phyloP scores from a whole-genome alignment of 768 basidiomycete species.

The Macrolepiota fuliginosa region DNA sequence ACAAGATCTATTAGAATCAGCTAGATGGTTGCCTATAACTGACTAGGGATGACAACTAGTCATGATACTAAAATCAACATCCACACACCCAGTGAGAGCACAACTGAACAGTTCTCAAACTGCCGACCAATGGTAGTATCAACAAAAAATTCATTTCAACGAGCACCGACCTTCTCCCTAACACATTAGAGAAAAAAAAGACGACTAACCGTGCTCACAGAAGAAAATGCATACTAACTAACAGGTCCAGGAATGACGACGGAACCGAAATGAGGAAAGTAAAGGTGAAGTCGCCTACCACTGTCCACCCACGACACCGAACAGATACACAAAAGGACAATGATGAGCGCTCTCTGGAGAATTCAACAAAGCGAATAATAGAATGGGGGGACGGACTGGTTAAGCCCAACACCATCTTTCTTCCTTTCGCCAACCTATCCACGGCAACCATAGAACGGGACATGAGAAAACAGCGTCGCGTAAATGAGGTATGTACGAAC shows the following conservation, averaged over 20 bases:
- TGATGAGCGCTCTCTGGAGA: slow-evolving; percentile 2
- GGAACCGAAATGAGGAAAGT: background rate
- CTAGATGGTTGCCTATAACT: too few species aligned
- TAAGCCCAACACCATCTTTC: background rate
- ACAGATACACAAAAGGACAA: background rate
- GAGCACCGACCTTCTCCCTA: slow-evolving; percentile 10
- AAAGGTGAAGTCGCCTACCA: slow-evolving; percentile 10
- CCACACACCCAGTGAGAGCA: too few species aligned
- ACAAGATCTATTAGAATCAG: too few species aligned
- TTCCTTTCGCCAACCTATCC: slow-evolving; percentile 7
- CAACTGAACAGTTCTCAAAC: too few species aligned
- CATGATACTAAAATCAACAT: too few species aligned
- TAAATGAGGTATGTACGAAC: background rate
- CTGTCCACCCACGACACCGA: background rate
- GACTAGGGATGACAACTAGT: too few species aligned
- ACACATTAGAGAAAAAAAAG: background rate
- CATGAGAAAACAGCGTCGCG: background rate
- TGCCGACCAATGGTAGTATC: background rate
- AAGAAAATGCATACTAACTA: background rate
- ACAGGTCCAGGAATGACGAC: background rate
- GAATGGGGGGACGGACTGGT: slow-evolving; percentile 14
- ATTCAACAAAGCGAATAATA: slow-evolving; percentile 1
- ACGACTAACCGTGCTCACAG: slow-evolving; percentile 11
- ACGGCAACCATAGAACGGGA: background rate
- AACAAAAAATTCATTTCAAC: background rate